Conservation (phyloP, 2,329 filamentous ascomycete genomes). For the Allantophomopsis cytisporea region DNA sequence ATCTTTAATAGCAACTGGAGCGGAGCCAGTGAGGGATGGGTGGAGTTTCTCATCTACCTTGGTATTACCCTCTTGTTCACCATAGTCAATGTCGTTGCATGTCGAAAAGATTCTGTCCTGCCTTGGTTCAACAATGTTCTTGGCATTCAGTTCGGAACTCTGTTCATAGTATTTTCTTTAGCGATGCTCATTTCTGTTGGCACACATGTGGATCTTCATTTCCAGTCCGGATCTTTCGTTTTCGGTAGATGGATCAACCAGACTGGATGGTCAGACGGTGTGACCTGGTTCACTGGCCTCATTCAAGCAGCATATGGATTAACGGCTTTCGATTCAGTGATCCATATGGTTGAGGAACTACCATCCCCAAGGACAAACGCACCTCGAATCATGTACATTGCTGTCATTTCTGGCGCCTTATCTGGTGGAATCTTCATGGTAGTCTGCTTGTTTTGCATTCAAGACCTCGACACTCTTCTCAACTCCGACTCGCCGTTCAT, state of each 20-base stretch:
- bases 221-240: constrained; percentile 34
- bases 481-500: constrained; percentile 29
- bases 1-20: constrained; percentile 35
- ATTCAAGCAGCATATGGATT: constrained; percentile 42
- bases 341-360: constrained; percentile 44
- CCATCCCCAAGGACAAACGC: constrained; percentile 34
- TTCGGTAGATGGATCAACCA: constrained; percentile 36
- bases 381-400: constrained; percentile 36
- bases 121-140: constrained; percentile 43
- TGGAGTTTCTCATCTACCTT: constrained; percentile 39
- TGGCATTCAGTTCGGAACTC: constrained; percentile 33
- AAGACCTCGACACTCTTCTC: constrained; percentile 27
- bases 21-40: constrained; percentile 30
- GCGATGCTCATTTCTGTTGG: constrained; percentile 38
- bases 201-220: constrained; percentile 25
- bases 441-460: constrained; percentile 35
- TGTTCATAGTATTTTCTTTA: constrained; percentile 37
- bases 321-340: constrained; percentile 43
- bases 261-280: constrained; percentile 37
- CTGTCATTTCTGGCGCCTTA: constrained; percentile 32
- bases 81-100: constrained; percentile 34
- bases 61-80: constrained; percentile 33
- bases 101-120: constrained; percentile 30
- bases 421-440: constrained; percentile 38
- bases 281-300: constrained; percentile 43